These are phyloP conservation scores for Grosmannia huntii DNA, from an alignment of 2,329 filamentous ascomycete genomes.

Conservation along the genomic window DNA sequence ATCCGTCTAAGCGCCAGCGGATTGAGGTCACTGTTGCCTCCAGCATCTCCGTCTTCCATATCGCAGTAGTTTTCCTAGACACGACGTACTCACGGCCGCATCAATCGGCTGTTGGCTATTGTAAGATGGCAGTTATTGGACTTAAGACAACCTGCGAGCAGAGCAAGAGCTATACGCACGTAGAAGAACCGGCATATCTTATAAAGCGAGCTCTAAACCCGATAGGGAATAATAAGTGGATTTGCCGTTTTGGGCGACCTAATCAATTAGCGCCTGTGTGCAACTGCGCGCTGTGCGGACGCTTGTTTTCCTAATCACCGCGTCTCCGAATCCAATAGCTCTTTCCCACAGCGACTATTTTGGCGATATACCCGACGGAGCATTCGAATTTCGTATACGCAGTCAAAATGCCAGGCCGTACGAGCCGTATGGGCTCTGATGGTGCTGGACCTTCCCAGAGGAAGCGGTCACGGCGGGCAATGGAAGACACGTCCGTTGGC, in stretches of 20 bases:
- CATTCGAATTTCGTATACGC: background rate
- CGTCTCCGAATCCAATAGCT: background rate
- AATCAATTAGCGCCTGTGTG: background rate
- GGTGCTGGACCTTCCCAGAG: constrained; percentile 9
- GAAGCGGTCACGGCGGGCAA: constrained; percentile 30
- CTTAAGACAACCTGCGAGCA: background rate
- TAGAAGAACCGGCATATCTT: background rate
- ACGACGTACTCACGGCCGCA: background rate
- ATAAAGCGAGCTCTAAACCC: background rate
- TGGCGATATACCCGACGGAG: background rate
- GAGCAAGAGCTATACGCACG: background rate
- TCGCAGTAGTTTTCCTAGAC: background rate
- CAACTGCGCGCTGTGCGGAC: background rate
- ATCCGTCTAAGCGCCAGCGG: background rate
- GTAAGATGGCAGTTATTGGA: background rate
- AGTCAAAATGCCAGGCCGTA: constrained; percentile 18
- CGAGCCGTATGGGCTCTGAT: constrained; percentile 1
- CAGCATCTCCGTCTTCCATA: background rate
- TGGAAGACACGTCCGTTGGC: constrained; percentile 19
- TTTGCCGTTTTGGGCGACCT: background rate
- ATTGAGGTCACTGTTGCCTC: background rate
- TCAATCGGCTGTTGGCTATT: background rate
- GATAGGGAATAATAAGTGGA: background rate
- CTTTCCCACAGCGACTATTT: background rate
- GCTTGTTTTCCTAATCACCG: background rate